These are phyloP conservation scores for Psilocybe cyanescens DNA, from an alignment of 768 basidiomycete genomes.

Conservation along the genomic window DNA sequence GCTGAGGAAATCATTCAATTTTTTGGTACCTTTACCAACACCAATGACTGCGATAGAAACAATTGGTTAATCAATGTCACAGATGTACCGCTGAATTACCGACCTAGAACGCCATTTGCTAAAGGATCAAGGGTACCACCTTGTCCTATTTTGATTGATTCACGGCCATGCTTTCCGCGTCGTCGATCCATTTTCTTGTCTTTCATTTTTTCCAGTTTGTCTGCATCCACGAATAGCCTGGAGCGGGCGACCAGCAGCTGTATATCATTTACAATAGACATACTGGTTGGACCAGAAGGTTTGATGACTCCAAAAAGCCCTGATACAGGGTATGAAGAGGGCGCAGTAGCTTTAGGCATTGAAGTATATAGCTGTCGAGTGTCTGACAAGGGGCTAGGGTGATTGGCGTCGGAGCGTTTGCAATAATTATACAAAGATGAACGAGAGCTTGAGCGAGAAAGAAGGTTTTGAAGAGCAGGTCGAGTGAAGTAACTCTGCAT, in stretches of 20 bases:
- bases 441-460: neutral
- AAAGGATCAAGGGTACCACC: constrained; percentile 96
- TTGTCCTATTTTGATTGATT: constrained; percentile 82
- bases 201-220: constrained; percentile 57
- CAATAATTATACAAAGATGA: neutral
- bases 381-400: neutral
- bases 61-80: neutral
- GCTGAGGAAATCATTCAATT: constrained; percentile 78
- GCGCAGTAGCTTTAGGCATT: constrained; percentile 69
- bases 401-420: neutral
- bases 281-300: constrained; percentile 92
- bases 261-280: constrained; percentile 85
- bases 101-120: constrained; percentile 94
- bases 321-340: constrained; percentile 65
- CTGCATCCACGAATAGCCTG: constrained; percentile 73
- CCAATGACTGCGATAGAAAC: constrained; percentile 69
- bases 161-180: constrained; percentile 47
- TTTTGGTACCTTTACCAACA: constrained; percentile 89
- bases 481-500: too few species aligned
- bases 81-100: constrained; percentile 18
- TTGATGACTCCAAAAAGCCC: constrained; percentile 89
- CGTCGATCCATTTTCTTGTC: constrained; percentile 45
- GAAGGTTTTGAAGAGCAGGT: neutral
- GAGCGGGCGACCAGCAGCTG: constrained; percentile 82
- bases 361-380: neutral